Conservation (phyloP, 306 rosid genomes). For the Rosa persica region DNA sequence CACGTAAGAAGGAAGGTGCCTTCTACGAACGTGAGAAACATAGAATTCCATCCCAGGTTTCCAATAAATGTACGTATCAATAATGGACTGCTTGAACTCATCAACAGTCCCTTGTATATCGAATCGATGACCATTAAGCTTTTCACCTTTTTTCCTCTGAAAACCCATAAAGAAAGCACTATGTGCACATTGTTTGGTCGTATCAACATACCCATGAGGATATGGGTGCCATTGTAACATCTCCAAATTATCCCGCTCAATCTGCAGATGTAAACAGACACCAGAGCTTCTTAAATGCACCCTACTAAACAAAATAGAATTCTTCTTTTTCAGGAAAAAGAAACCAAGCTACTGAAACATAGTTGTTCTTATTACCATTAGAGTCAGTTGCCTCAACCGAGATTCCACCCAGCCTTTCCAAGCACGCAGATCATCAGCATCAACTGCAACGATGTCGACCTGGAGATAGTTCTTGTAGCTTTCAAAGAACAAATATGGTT, state of each 20-base stretch:
- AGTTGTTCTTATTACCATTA: conserved; percentile 43
- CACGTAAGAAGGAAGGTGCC: conserved; percentile 75
- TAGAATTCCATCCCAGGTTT: conserved; percentile 85
- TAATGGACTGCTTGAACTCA: conserved; percentile 77
- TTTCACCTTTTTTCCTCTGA: conserved; percentile 79
- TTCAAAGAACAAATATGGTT: conserved; percentile 75
- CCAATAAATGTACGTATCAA: conserved; percentile 68
- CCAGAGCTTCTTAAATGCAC: background rate
- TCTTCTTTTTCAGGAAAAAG: too few relatives aligned
- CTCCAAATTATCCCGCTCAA: conserved; percentile 81
- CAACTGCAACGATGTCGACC: conserved; percentile 76
- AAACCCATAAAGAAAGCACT: conserved; percentile 85
- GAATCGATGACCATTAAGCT: conserved; percentile 78
- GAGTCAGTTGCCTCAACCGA: conserved; percentile 67
- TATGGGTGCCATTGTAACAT: conserved; percentile 92
- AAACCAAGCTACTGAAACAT: background rate
- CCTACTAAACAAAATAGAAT: too few relatives aligned
- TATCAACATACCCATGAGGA: conserved; percentile 66
- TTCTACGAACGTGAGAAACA: conserved; percentile 87
- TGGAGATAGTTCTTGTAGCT: conserved; percentile 78
- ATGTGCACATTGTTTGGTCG: conserved; percentile 73
- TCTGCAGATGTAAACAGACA: conserved; percentile 50
- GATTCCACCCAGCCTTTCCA: conserved; percentile 98
- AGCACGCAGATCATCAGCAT: conserved; percentile 64
- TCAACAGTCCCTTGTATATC: conserved; percentile 89